Evolutionary conservation across 495 filamentous ascomycete genomes (phyloP), one percentile per base, ranked within the genome.

Genomic region (Hypoxylon fuscum): DNA sequence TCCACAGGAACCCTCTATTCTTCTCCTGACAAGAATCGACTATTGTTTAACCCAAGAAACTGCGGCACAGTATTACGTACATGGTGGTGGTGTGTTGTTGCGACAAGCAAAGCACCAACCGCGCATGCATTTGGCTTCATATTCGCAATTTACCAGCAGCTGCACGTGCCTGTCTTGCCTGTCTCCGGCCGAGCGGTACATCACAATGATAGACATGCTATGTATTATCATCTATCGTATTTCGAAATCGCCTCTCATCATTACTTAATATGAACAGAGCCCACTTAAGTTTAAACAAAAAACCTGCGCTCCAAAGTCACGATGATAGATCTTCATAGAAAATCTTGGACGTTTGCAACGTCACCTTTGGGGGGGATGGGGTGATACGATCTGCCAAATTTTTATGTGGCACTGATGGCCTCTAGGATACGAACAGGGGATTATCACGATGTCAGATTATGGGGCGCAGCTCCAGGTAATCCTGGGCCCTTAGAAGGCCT

Each of bases 381-480:
- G 63, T 66, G 63, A 44, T 66, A 66, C 57, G 57, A 66, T 66
- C 57, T 61, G 27, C 38, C 34, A 34, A n/a, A 38, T 59, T 42
- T 43, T 59, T 25, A 25, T 56, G 35, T 53, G 40, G 45, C 47
- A 20, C 41, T 58, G 57, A 66, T 62, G 43, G 44, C 53, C 63
- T 47, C 57, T 57, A n/a, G 63, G 63, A 66, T 66, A 62, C 63
- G 57, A 62, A 57, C 63, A 62, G 57, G 63, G 60, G 40, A 53
- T 32, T 53, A 49, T 66, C 56, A 62, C 57, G 63, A 66, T 62
- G 52, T 20, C 51, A 66, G 53, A 66, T 57, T 48, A 57, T 46
- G 63, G 63, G 63, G 63, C 63, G 57, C 63, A 66, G 63, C 42
- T 37, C 37, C 18, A 49, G 53, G 48, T 55, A 0, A 18, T 18